Percentiles rank a stretch among this genome's conserved stretches.
These are phyloP conservation scores for Ceratocystiopsis brevicomis DNA, from an alignment of 2,329 filamentous ascomycete species.

Conservation along the genomic window DNA sequence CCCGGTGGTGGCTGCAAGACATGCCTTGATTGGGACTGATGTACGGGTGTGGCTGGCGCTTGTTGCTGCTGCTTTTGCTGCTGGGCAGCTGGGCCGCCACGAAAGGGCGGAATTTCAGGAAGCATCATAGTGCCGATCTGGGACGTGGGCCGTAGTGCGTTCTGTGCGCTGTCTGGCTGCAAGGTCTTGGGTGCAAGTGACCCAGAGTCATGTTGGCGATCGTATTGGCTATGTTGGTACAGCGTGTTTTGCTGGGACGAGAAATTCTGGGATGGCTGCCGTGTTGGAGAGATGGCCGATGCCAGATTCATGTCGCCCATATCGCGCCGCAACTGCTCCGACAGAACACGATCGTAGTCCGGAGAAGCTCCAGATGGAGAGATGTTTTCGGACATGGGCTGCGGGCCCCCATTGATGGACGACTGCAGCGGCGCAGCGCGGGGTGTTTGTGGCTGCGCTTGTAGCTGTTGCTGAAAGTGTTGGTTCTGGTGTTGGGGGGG, in stretches of 20 bases:
- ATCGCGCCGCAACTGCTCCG: constrained; percentile 44
- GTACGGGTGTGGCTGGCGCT: constrained; percentile 10
- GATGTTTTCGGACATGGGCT: constrained; percentile 24
- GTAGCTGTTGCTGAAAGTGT: constrained; percentile 3
- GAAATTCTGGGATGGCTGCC: constrained; percentile 1
- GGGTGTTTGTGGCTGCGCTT: constrained; percentile 8
- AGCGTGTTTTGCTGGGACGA: constrained; percentile 2
- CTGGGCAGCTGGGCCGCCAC: constrained; percentile 16
- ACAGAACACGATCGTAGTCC: constrained; percentile 41
- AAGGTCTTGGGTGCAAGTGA: constrained; percentile 14
- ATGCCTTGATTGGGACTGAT: constrained; percentile 8
- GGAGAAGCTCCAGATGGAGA: constrained; percentile 29
- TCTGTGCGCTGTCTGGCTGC: constrained; percentile 18
- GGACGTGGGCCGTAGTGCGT: constrained; percentile 18
- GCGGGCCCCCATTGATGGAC: constrained; percentile 12
- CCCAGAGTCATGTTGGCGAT: constrained; percentile 8
- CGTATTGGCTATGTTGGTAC: constrained; percentile 8
- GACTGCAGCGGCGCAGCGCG: constrained; percentile 11
- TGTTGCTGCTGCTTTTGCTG: constrained; percentile 9
- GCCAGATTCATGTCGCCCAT: constrained; percentile 37
- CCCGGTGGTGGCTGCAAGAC: neutral
- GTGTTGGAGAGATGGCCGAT: constrained; percentile 13
- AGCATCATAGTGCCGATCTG: constrained; percentile 24
- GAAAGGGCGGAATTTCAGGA: constrained; percentile 37
- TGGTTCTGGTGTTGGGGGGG: neutral